Evolutionary conservation across 345 rosid genomes (phyloP).

Genomic region (Brassica incana): DNA sequence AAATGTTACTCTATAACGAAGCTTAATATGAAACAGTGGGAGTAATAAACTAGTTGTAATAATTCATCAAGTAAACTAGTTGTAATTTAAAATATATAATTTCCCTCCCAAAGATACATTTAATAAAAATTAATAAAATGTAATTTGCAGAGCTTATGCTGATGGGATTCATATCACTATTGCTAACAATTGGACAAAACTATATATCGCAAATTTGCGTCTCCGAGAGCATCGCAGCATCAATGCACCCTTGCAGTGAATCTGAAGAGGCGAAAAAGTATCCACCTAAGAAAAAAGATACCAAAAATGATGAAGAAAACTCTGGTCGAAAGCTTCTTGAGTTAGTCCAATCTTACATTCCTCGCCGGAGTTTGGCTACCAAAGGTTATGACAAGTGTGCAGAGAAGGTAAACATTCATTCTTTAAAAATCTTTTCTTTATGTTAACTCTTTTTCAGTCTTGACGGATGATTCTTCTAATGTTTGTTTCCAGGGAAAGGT

Average conservation of each 20-base stretch:
- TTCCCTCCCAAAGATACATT: not conserved
- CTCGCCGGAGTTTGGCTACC: constrained; percentile 54
- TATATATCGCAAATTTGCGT: constrained; percentile 62
- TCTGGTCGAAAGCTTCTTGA: constrained; percentile 57
- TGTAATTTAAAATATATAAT: not conserved
- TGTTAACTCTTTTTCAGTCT: not conserved
- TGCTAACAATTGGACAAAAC: constrained; percentile 62
- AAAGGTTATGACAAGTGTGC: constrained; percentile 35
- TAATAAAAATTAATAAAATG: not conserved
- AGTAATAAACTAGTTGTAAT: too few relatives aligned
- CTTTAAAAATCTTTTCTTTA: too few relatives aligned
- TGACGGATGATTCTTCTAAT: not conserved
- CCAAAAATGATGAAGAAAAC: not conserved
- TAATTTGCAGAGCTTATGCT: constrained; percentile 71
- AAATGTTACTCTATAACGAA: too few relatives aligned
- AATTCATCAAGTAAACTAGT: not conserved
- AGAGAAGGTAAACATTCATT: constrained; percentile 12
- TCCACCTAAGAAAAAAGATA: not conserved
- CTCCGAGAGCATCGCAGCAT: constrained; percentile 44
- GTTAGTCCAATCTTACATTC: constrained; percentile 31
- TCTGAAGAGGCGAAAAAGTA: not conserved
- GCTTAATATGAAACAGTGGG: too few relatives aligned
- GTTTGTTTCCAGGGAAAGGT: constrained; percentile 63
- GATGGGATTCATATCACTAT: constrained; percentile 80
- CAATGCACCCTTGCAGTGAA: constrained; percentile 77